Base-by-base conservation (phyloP, 805 yeast genomes). In the Metschnikowia santaceciliae region DNA sequence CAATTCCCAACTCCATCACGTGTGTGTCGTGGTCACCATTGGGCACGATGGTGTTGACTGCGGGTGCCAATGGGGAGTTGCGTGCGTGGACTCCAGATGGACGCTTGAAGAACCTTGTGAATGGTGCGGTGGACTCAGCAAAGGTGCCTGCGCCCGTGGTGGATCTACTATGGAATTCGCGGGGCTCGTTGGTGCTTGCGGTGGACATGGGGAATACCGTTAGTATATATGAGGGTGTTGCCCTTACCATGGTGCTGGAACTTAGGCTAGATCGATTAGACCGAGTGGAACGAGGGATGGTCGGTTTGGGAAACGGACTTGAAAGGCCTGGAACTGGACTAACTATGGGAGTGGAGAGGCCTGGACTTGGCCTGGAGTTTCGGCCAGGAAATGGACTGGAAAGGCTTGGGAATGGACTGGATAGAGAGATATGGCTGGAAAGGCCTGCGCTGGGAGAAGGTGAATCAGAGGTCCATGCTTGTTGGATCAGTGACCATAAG, bases 71-170 rank as follows among this genome's bases (percentile, higher is more conserved):
- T 60, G 96, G 96, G 13, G 92, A 86, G 58, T 60, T 90, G 7
- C 70, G 92, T 50, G 71, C 88, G n/a, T 90, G 96, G 96, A 78
- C 83, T 10, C 73, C 79, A 0, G 84, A 81, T 43, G 96, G 96
- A 0, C 76, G 78, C 32, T 70, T 89, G 36, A 72, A 79, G 52
- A 84, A 82, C 53, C 62, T 73, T 15, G 71, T 71, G 34, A 70
- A 65, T 43, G 54, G 55, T 14, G 42, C 58, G n/a, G 42, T 56
- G 11, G 61, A 52, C 15, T 20, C 51, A 2, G 48, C 32, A n/a
- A 41, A 37, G 13, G 54, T 51, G 8, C 58, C 65, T 4, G 59
- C 65, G 4, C 36, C 91, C 0, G 75, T 90, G 0, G 59, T 82
- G 8, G 62, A 74, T 1, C 67, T 86, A 3, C 64, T 71, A 48